phyloP scores from a whole-genome alignment of 306 rosid genomes.

The Argentina anserina region DNA sequence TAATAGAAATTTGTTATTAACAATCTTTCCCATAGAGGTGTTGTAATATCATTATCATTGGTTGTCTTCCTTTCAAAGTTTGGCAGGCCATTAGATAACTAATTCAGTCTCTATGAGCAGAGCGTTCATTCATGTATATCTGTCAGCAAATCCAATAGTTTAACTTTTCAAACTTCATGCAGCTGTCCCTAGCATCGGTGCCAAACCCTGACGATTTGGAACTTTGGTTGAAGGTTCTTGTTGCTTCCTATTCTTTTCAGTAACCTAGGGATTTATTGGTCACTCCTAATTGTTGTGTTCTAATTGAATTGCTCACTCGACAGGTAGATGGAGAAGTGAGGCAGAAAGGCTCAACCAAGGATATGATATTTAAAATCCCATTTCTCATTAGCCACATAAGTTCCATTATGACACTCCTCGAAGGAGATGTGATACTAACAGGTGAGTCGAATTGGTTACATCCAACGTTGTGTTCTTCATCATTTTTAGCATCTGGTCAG shows the following conservation, averaged over 20 bases:
- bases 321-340: conserved; percentile 84
- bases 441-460: conserved; percentile 45
- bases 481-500: neutral
- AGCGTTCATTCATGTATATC: neutral
- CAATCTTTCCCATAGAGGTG: neutral
- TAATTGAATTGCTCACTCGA: conserved; percentile 16
- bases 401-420: conserved; percentile 76
- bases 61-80: neutral
- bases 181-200: conserved; percentile 66
- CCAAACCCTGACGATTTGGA: conserved; percentile 82
- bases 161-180: conserved; percentile 28
- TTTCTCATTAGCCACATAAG: conserved; percentile 87
- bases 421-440: conserved; percentile 93
- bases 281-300: conserved; percentile 16
- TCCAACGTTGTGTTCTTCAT: neutral
- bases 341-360: conserved; percentile 94
- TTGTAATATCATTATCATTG: neutral
- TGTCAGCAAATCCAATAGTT: conserved; percentile 11
- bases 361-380: conserved; percentile 90
- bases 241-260: neutral
- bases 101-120: conserved; percentile 3
- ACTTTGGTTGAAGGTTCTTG: conserved; percentile 81
- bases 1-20: neutral
- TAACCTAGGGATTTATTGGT: conserved; percentile 7
- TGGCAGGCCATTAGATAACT: neutral